Evolutionary conservation across 371 early-diverging fungal species (phyloP).

Genomic region (Mortierella sp.): DNA sequence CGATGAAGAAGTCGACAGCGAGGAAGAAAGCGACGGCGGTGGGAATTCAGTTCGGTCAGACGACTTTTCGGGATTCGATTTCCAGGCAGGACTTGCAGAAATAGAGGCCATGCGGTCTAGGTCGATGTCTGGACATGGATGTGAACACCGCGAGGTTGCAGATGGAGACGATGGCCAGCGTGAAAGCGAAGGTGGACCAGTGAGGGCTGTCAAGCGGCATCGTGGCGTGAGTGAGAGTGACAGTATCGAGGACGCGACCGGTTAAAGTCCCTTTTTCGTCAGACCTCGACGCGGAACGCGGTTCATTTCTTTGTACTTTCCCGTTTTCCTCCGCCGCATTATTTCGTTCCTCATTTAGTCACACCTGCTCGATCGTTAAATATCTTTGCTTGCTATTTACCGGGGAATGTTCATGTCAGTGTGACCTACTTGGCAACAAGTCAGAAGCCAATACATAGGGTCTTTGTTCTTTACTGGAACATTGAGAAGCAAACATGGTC

Average conservation of each 20-base stretch:
- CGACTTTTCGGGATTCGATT: conserved; percentile 4
- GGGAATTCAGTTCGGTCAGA: background rate
- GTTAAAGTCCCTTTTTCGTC: background rate
- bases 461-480: no score
- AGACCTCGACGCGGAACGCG: background rate
- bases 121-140: background rate
- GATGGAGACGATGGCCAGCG: background rate
- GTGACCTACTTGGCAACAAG: no score
- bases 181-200: background rate
- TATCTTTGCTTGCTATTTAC: no score
- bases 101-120: background rate
- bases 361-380: no score
- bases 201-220: conserved; percentile 15
- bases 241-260: background rate
- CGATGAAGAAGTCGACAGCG: background rate
- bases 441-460: no score
- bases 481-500: no score
- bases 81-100: background rate
- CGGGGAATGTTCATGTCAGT: no score
- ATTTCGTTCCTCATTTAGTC: background rate
- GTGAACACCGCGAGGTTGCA: background rate
- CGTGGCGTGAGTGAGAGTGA: background rate
- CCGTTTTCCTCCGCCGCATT: background rate
- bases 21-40: background rate
- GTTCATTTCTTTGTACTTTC: background rate